A percentile compares a stretch with the other conserved stretches of the same genome.
phyloP scores from a whole-genome alignment of 2,329 filamentous ascomycete genomes.

The Hypocrella siamensis region DNA sequence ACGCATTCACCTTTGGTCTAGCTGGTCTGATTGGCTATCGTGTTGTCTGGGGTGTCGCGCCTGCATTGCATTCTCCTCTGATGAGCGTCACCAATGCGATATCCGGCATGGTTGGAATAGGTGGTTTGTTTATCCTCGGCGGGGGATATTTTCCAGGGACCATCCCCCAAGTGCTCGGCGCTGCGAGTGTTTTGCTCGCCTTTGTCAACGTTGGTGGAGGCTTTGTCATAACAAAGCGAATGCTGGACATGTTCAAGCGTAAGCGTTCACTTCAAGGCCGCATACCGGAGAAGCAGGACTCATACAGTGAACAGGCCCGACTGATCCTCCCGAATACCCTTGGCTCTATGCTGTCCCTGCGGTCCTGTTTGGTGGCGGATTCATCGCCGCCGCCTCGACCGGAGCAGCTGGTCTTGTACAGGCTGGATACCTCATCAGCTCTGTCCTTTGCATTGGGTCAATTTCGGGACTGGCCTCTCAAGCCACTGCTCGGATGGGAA shows the following conservation, averaged over 20 bases:
- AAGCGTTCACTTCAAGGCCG: too few species aligned
- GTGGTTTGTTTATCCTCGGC: conserved; percentile 77
- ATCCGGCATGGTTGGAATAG: conserved; percentile 80
- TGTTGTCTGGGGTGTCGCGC: conserved; percentile 73
- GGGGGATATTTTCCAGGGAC: conserved; percentile 66
- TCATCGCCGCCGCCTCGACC: conserved; percentile 62
- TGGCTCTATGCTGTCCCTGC: conserved; percentile 75
- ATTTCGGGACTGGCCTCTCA: conserved; percentile 72
- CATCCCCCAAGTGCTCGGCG: conserved; percentile 63
- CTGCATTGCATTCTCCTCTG: conserved; percentile 71
- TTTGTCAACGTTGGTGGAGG: conserved; percentile 83
- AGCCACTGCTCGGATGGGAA: conserved; percentile 68
- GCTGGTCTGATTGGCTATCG: conserved; percentile 78
- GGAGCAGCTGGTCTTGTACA: conserved; percentile 75
- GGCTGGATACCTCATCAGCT: conserved; percentile 75
- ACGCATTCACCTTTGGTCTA: conserved; percentile 71
- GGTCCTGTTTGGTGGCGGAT: conserved; percentile 64
- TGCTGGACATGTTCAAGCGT: conserved; percentile 85
- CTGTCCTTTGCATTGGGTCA: conserved; percentile 71
- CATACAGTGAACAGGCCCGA: conserved; percentile 35
- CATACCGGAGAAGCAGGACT: too few species aligned
- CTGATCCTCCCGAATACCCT: conserved; percentile 75
- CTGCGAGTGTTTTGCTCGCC: conserved; percentile 64
- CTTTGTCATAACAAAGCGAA: conserved; percentile 82
- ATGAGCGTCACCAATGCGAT: conserved; percentile 94